phyloP scores from a whole-genome alignment of 306 rosid species.

The Gastrolobium bilobum region DNA sequence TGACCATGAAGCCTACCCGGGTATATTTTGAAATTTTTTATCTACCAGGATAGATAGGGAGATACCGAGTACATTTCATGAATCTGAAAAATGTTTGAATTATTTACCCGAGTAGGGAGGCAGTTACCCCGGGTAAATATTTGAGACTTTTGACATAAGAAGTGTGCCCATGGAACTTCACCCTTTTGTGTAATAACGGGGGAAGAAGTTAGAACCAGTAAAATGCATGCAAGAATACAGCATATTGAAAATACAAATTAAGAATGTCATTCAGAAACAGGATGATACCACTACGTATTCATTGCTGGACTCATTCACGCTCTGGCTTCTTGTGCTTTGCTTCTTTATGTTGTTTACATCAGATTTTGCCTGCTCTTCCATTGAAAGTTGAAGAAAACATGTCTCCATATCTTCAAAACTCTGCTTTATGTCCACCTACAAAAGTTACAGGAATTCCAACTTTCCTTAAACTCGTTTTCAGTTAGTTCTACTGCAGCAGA shows the following conservation, averaged over 20 bases:
- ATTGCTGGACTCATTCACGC: constrained; percentile 89
- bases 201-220: constrained; percentile 24
- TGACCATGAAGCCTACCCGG: no score
- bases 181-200: not conserved
- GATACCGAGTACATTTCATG: no score
- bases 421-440: constrained; percentile 82
- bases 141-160: constrained; percentile 26
- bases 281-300: constrained; percentile 92
- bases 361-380: constrained; percentile 97
- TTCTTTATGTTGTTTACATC: constrained; percentile 89
- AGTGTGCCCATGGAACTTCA: constrained; percentile 18
- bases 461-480: constrained; percentile 26
- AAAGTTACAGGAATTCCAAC: constrained; percentile 42
- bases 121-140: no score
- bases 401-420: constrained; percentile 92
- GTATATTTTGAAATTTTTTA: no score
- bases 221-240: constrained; percentile 35
- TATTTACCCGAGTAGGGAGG: no score
- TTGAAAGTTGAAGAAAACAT: constrained; percentile 92
- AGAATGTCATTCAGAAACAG: constrained; percentile 22
- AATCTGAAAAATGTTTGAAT: no score
- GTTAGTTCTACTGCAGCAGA: constrained; percentile 31
- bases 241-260: constrained; percentile 16
- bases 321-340: constrained; percentile 78
- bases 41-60: no score